Conservation (phyloP, 345 rosid genomes). For the Gynandropsis gynandra region DNA sequence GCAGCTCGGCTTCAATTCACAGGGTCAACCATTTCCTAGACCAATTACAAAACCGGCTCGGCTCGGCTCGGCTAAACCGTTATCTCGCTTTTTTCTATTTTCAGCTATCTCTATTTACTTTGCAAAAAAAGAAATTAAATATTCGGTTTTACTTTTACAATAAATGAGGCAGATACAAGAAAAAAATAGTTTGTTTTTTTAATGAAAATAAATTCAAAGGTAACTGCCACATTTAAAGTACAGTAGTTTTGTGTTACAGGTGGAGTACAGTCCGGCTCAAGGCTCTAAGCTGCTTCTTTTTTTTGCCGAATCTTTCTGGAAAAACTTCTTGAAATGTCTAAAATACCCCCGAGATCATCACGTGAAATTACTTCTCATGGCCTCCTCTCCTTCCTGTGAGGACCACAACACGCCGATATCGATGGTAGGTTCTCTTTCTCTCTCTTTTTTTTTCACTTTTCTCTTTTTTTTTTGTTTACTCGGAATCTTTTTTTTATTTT, state of each 20-base stretch:
- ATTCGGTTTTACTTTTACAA: too few relatives aligned
- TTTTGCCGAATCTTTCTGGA: not conserved
- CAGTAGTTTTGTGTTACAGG: not conserved
- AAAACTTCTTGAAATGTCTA: not conserved
- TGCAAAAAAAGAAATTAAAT: too few relatives aligned
- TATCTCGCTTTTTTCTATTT: too few relatives aligned
- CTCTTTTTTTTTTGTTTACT: too few relatives aligned
- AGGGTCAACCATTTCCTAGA: not conserved
- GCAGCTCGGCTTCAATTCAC: constrained; percentile 31
- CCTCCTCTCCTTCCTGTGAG: not conserved
- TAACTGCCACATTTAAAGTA: too few relatives aligned
- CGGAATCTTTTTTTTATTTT: too few relatives aligned
- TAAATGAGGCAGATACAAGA: too few relatives aligned
- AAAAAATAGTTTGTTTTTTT: too few relatives aligned
- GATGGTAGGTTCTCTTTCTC: not conserved
- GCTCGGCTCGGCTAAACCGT: constrained; percentile 11
- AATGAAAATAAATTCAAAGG: too few relatives aligned
- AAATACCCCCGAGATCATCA: not conserved
- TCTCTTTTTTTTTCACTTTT: not conserved
- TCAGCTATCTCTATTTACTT: too few relatives aligned
- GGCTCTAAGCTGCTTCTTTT: constrained; percentile 8
- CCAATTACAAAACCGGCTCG: too few relatives aligned
- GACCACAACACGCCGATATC: not conserved
- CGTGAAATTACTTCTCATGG: not conserved
- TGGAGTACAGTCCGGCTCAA: not conserved